Evolutionary conservation across 352 stramenopile genomes (phyloP), one percentile per base, ranked within the genome.

Genomic region (Phytopythium delawarense): DNA sequence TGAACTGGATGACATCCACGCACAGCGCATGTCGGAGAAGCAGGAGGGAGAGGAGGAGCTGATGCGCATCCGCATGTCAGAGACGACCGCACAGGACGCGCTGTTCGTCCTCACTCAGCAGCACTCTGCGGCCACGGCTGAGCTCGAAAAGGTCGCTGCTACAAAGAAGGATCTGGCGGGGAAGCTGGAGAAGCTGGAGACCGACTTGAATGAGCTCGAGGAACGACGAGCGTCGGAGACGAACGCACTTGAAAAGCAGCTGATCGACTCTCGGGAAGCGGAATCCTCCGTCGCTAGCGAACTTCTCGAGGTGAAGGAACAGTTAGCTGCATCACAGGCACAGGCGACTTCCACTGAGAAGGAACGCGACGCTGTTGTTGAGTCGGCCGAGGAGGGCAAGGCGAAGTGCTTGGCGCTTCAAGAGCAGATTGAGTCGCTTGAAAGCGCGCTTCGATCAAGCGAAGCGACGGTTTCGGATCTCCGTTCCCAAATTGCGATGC

Each of bases 1-100:
- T 2, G 46, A 75, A 25, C 54, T 75, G 9, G 53, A 65, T 8
- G 64, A 54, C 7, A 40, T 75, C 3, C 64, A 61, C 2, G 40
- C 55, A 9, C 55, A 61, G 25, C 37, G 55, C 11, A 52, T 61
- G 55, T 61, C 55, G 16, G 55, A 61, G 40, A 50, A 50, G 28
- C 55, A 61, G n/a, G 55, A 61, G 13, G 55, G 55, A 15, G 55
- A 61, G 18, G 55, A 61, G 39, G 55, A 61, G 28, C 39, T 61
- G 5, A 61, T 52, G 39, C 55, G 55, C 37, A 61, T 61, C 55
- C 55, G 55, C 16, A 61, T 61, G 55, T 61, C 55, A 16, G 55
- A 61, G 40, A 61, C 39, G 16, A 61, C 21, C 1, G 55, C 55
- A n/a, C 55, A 61, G 20, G 55, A 61, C 25, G 55, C 55, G 16